Base-by-base conservation (phyloP, 164 flowering plant genomes). In the Aristolochia contorta region DNA sequence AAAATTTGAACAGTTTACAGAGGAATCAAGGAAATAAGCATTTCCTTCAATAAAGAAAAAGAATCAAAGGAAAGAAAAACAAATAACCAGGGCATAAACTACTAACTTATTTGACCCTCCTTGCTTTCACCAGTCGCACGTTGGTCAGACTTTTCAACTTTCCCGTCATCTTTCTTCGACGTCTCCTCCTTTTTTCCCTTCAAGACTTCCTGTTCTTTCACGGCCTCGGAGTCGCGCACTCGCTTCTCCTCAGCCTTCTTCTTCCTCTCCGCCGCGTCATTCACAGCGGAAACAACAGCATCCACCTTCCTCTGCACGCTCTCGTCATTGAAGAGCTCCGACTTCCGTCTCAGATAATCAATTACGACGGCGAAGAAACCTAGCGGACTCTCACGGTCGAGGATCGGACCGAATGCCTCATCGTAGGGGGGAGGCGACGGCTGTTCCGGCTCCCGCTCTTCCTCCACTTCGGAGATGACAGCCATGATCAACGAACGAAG, bases 331-430 rank as follows among this genome's bases (percentile, higher is more conserved):
- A 66, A 55, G 2, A 66, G 41, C 23, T 66, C 69, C 56, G 63
- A 41, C 47, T 60, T 66, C 54, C 69, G 59, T 47, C 69, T 52
- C 16, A 66, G 60, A 47, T 54, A 66, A 60, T 66, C 69, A 41
- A 66, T 33, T 9, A 30, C 60, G 27, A 30, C 37, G 16, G 60
- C 69, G 16, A 66, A 54, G 48, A 66, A 30, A 1, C 22, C 59
- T 1, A 60, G 54, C 22, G 69, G 55, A 25, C n/a, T 32, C 30
- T 43, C 24, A 19, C 48, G 19, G 37, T 46, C 69, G 32, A 58
- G 60, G 64, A 66, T 60, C 23, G 52, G 37, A 0, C 20, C 27
- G 54, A 66, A 55, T 7, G 19, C 55, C 12, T 66, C 64, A 54
- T 66, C 69, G 52, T 41, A 37, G 16, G 47, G 55, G 4, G 33